Base-by-base conservation (phyloP, 805 yeast species). In the Huiozyma naganishii region DNA sequence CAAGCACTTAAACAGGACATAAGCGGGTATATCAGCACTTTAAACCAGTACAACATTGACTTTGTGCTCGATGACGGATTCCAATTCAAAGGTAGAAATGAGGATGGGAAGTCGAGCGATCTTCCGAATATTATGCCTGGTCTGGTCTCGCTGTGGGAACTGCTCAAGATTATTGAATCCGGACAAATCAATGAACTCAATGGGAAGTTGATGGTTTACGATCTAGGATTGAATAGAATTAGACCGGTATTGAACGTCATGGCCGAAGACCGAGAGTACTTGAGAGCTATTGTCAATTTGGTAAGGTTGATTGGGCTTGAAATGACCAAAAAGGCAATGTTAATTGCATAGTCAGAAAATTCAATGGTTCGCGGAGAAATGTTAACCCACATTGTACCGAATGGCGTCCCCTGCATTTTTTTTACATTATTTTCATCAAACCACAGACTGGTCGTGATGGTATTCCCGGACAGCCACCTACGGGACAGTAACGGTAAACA, bases 41-140 rank as follows among this genome's bases (percentile, higher is more conserved):
- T 46, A 7, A 27, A 34, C 6, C 30, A 37, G 9, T 29, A 37
- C 7, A 61, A 55, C 4, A 47, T 62, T 10, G 47, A 48, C 11
- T 62, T 52, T 36, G n/a, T 8, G 23, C 47, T 46, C 27, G 40
- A 35, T 8, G 39, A 41, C 29, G 40, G 13, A n/a, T 37, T 37
- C 13, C 13, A 41, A 13, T 12, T 12, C 6, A 41, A 29, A 7
- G 36, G 44, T 23, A 11, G 27, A 29, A 5, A 41, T 27, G 33
- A 30, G 33, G 33, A 30, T 11, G 9, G 11, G 11, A 11, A 8
- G 5, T 9, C 11, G 3, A 6, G 39, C 43, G 32, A 32, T 6
- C 41, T 71, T 9, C 75, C 81, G 1, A 50, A 53, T 8, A 73
- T 76, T 3, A 52, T 70, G 2, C 79, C 81, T 0, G 82, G 83